A percentile compares a stretch with the other conserved stretches of the same genome.
phyloP scores from a whole-genome alignment of 2,329 filamentous ascomycete genomes.

The Ophiostoma novo-ulmi region DNA sequence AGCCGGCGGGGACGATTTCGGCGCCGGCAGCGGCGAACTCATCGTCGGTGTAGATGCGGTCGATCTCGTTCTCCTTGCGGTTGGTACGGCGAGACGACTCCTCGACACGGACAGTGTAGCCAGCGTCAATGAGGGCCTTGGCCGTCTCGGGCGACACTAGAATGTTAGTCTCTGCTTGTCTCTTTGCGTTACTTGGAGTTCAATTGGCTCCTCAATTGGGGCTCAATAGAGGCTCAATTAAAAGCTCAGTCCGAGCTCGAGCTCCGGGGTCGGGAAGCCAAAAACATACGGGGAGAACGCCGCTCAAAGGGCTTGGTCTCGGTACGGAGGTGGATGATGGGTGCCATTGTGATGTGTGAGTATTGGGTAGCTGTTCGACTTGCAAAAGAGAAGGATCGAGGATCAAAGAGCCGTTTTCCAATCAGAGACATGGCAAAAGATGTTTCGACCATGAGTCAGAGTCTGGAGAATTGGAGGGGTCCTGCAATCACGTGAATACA shows the following conservation, averaged over 20 bases:
- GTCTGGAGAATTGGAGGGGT: conserved; percentile 3
- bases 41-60: conserved; percentile 58
- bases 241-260: background rate
- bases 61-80: conserved; percentile 57
- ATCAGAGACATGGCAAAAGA: background rate
- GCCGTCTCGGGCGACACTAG: conserved; percentile 28
- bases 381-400: background rate
- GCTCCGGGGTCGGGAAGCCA: background rate
- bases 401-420: background rate
- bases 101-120: conserved; percentile 65
- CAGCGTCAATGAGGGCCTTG: conserved; percentile 59
- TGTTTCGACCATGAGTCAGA: conserved; percentile 6
- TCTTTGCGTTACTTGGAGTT: background rate
- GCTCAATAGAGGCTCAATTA: too few species aligned
- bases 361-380: conserved; percentile 2
- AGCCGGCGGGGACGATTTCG: conserved; percentile 59
- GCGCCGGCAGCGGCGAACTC: conserved; percentile 62
- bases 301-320: conserved; percentile 31
- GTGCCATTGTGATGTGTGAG: conserved; percentile 1
- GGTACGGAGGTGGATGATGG: conserved; percentile 25
- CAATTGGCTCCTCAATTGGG: too few species aligned
- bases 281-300: conserved; percentile 26
- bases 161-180: background rate
- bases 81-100: conserved; percentile 58
- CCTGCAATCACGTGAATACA: conserved; percentile 1